These are phyloP conservation scores for Amaranthus hypochondriacus DNA, from an alignment of 148 eudicot genomes.

Conservation along the genomic window DNA sequence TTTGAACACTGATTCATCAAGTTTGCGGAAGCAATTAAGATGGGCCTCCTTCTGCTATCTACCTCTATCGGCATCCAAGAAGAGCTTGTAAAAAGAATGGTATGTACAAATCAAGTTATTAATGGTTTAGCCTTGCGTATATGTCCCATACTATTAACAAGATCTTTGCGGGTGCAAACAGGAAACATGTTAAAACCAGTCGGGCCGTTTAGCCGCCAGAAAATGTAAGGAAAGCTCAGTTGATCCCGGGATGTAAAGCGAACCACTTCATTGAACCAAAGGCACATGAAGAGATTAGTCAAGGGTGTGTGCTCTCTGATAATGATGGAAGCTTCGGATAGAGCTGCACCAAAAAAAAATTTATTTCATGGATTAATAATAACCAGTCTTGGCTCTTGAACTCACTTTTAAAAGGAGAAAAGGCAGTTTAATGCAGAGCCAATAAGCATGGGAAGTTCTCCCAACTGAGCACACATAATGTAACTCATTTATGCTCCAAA, in stretches of 20 bases:
- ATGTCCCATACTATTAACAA: slow-evolving; percentile 98
- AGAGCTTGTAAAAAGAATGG: background rate
- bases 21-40: background rate
- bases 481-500: background rate
- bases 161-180: slow-evolving; percentile 92
- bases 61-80: background rate
- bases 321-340: slow-evolving; percentile 82
- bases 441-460: background rate
- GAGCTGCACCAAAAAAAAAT: slow-evolving; percentile 49
- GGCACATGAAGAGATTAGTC: slow-evolving; percentile 83
- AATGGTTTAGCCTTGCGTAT: slow-evolving; percentile 90
- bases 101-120: slow-evolving; percentile 15
- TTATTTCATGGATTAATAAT: background rate
- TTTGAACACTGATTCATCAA: background rate
- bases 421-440: background rate
- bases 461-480: background rate
- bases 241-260: slow-evolving; percentile 98
- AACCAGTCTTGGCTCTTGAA: background rate
- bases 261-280: slow-evolving; percentile 97
- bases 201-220: slow-evolving; percentile 70
- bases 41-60: background rate
- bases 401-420: background rate
- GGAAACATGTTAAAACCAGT: slow-evolving; percentile 81
- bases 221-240: slow-evolving; percentile 85
- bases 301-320: slow-evolving; percentile 79